Conservation (phyloP, 176 grass and related monocot species). For the Zizania latifolia region DNA sequence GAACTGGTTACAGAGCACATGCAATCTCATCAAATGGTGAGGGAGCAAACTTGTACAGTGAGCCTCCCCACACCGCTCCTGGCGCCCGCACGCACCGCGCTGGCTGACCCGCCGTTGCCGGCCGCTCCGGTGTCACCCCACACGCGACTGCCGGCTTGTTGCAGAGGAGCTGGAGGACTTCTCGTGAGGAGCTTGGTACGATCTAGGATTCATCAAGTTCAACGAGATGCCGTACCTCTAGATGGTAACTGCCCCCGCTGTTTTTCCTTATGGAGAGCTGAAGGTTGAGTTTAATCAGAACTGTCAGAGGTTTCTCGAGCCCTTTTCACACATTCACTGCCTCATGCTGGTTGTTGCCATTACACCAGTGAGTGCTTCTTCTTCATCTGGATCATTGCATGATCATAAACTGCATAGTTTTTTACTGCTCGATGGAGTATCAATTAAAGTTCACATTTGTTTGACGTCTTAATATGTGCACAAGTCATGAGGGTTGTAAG, state of each 20-base stretch:
- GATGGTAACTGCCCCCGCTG: neutral
- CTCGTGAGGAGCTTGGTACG: neutral
- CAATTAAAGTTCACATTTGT: too few species aligned
- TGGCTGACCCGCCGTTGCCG: too few species aligned
- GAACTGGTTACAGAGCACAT: slow-evolving; percentile 12
- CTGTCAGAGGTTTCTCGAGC: neutral
- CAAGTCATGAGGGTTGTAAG: too few species aligned
- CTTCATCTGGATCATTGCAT: neutral
- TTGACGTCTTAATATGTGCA: too few species aligned
- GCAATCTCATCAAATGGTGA: neutral
- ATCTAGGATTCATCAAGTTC: neutral
- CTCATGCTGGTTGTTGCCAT: neutral
- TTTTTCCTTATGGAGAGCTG: neutral
- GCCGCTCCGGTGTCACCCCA: too few species aligned
- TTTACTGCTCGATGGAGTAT: too few species aligned
- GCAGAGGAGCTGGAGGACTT: neutral
- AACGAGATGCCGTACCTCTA: neutral
- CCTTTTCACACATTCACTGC: neutral
- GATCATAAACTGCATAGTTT: too few species aligned
- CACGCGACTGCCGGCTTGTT: too few species aligned
- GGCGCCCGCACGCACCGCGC: too few species aligned
- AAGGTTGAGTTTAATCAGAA: neutral
- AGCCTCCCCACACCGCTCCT: too few species aligned
- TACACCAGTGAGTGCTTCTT: neutral
- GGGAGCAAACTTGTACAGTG: slow-evolving; percentile 30